Percentiles rank a stretch among this genome's conserved stretches.
Conservation (phyloP, 192 early-diverging fungal genomes). For the Coemansia sp. region DNA sequence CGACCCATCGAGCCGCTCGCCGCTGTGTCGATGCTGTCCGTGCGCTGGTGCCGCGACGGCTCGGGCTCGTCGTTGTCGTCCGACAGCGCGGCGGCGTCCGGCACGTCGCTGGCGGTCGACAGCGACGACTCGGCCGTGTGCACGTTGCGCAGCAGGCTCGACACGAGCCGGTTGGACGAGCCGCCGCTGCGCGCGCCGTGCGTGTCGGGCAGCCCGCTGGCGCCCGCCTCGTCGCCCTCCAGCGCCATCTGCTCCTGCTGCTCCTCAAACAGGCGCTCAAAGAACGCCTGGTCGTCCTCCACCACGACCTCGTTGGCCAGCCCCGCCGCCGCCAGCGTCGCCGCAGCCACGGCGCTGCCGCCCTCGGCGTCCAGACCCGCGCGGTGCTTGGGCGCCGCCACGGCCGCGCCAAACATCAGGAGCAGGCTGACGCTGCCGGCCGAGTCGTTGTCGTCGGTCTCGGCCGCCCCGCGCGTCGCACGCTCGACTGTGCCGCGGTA, state of each 20-base stretch:
- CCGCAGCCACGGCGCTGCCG: slow-evolving; percentile 50
- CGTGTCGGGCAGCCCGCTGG: neutral
- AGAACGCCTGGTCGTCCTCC: slow-evolving; percentile 88
- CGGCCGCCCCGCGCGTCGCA: slow-evolving; percentile 7
- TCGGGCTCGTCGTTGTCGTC: slow-evolving; percentile 36
- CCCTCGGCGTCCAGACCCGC: slow-evolving; percentile 59
- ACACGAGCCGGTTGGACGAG: slow-evolving; percentile 19
- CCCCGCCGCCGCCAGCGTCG: slow-evolving; percentile 34
- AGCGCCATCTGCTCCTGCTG: slow-evolving; percentile 59
- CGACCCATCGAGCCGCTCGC: slow-evolving; percentile 10
- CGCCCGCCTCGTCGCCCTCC: slow-evolving; percentile 50
- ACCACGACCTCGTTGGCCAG: slow-evolving; percentile 66
- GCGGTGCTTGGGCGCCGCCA: slow-evolving; percentile 58
- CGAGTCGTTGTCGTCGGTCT: neutral
- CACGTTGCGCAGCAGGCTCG: slow-evolving; percentile 28
- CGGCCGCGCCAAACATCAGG: slow-evolving; percentile 34
- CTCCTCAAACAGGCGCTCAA: slow-evolving; percentile 73
- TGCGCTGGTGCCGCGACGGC: slow-evolving; percentile 2
- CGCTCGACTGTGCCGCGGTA: slow-evolving; percentile 31
- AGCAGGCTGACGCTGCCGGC: slow-evolving; percentile 3
- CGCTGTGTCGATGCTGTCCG: neutral
- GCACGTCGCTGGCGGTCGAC: slow-evolving; percentile 28
- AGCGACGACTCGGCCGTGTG: slow-evolving; percentile 40
- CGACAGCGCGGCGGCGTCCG: slow-evolving; percentile 24
- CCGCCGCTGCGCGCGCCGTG: slow-evolving; percentile 13